A percentile compares a stretch with the other conserved stretches of the same genome.
Conservation (phyloP, 768 basidiomycete species). For the Mycena sanguinolenta region DNA sequence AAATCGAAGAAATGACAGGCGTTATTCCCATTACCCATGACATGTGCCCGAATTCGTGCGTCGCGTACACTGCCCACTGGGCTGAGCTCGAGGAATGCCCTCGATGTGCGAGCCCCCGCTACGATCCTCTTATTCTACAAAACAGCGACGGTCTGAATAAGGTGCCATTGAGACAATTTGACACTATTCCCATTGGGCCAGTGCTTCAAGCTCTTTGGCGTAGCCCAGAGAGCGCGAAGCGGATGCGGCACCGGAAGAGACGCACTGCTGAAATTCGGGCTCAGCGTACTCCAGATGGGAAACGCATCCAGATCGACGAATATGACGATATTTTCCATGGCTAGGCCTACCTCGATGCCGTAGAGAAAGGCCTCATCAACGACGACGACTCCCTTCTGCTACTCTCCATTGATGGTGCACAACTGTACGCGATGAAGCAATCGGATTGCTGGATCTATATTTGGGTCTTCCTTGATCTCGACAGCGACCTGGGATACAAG, state of each 20-base stretch:
- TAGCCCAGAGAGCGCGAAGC: constrained; percentile 33
- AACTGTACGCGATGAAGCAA: constrained; percentile 56
- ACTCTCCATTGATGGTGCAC: constrained; percentile 56
- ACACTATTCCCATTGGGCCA: constrained; percentile 53
- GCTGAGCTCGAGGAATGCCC: neutral
- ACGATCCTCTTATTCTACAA: neutral
- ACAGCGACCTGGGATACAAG: constrained; percentile 42
- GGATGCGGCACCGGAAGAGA: constrained; percentile 40
- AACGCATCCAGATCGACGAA: constrained; percentile 8
- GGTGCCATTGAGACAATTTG: constrained; percentile 43
- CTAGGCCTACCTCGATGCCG: constrained; percentile 40
- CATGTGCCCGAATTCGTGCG: neutral
- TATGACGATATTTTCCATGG: constrained; percentile 48
- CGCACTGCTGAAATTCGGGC: constrained; percentile 28
- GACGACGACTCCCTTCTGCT: constrained; percentile 50
- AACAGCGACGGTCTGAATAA: no score
- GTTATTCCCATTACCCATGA: neutral
- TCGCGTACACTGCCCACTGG: neutral
- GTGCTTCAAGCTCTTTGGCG: constrained; percentile 51
- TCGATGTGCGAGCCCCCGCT: neutral
- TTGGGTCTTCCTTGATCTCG: constrained; percentile 52
- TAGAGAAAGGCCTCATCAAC: constrained; percentile 37
- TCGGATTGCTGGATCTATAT: constrained; percentile 60
- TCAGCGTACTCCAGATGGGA: constrained; percentile 4
- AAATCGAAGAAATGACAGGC: neutral